Conservation (phyloP, 1,284 basidiomycete species). For the Mycosarcoma maydis region DNA sequence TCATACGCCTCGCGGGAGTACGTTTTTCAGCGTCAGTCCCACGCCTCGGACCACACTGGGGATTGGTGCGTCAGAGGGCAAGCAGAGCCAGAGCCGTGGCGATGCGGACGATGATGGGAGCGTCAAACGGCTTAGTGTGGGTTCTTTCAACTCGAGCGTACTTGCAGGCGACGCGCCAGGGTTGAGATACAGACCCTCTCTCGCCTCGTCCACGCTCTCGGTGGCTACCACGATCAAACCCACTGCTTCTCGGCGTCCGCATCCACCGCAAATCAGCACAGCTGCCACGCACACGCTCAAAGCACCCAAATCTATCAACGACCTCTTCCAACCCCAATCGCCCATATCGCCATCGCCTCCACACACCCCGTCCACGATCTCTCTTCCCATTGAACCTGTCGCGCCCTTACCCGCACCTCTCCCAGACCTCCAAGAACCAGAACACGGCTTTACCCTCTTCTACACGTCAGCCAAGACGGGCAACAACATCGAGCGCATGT, state of each 20-base stretch:
- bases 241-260: neutral
- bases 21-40: slow-evolving; percentile 40
- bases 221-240: slow-evolving; percentile 15
- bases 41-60: slow-evolving; percentile 14
- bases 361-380: slow-evolving; percentile 13
- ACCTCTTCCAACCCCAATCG: slow-evolving; percentile 20
- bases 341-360: neutral
- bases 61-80: neutral
- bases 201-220: slow-evolving; percentile 18
- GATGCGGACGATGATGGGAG: slow-evolving; percentile 10
- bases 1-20: slow-evolving; percentile 55
- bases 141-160: neutral
- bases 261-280: neutral
- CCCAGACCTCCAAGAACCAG: slow-evolving; percentile 1
- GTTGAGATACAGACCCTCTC: slow-evolving; percentile 10
- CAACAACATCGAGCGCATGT: slow-evolving; percentile 46
- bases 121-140: neutral
- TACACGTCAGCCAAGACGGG: slow-evolving; percentile 53
- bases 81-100: neutral
- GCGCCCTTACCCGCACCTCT: neutral
- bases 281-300: too few species aligned
- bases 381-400: slow-evolving; percentile 6
- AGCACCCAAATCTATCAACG: slow-evolving; percentile 42
- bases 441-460: slow-evolving; percentile 60
- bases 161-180: neutral